Percentiles rank a stretch among this genome's conserved stretches.
Conservation (phyloP, 2,329 filamentous ascomycete species). For the Xylaria sp. region DNA sequence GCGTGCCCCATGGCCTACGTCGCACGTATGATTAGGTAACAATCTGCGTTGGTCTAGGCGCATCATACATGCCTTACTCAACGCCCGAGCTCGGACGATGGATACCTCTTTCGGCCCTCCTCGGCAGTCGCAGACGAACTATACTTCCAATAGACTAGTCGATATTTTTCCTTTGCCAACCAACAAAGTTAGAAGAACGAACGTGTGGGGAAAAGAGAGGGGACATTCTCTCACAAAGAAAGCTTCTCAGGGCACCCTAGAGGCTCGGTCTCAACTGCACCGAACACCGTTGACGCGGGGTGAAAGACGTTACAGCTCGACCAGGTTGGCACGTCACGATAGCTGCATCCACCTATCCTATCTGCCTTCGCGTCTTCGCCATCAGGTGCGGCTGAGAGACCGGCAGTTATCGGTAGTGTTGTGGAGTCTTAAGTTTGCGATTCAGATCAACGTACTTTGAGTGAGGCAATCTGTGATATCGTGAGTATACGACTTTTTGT, state of each 20-base stretch:
- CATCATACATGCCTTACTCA: not conserved
- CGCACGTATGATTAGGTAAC: not conserved
- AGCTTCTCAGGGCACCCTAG: not conserved
- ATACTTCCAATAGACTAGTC: conserved; percentile 9
- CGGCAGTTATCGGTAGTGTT: not conserved
- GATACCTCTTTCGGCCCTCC: not conserved
- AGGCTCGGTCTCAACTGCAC: conserved; percentile 30
- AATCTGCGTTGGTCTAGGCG: no score
- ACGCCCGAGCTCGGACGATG: conserved; percentile 6
- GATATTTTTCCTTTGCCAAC: not conserved
- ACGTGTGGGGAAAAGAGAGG: conserved; percentile 26
- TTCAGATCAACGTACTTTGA: not conserved
- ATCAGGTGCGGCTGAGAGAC: not conserved
- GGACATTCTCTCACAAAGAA: not conserved
- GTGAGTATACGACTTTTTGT: not conserved
- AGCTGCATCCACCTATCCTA: conserved; percentile 11
- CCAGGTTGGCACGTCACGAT: conserved; percentile 8
- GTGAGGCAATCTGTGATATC: not conserved
- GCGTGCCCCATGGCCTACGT: not conserved
- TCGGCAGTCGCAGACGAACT: not conserved
- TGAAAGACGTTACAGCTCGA: conserved; percentile 10
- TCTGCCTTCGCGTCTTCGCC: not conserved
- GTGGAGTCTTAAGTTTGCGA: not conserved
- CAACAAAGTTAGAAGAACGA: conserved; percentile 3
- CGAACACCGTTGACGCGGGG: conserved; percentile 22